Base-by-base conservation (phyloP, 371 early-diverging fungal genomes). In the Basidiobolus meristosporus region DNA sequence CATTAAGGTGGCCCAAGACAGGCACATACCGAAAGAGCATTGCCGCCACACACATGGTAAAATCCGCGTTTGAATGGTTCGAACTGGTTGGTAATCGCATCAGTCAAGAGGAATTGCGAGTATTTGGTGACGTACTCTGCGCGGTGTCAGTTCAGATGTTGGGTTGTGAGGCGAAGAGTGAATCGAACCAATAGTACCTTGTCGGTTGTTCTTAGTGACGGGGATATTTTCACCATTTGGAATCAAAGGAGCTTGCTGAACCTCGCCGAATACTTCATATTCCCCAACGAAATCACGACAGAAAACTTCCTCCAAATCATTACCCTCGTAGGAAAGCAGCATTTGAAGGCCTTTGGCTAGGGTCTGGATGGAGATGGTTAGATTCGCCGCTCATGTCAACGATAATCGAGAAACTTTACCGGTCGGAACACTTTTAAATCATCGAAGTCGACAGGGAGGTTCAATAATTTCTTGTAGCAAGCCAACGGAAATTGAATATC, bases 381-480 rank as follows among this genome's bases (percentile, higher is more conserved):
- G n/a, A n/a, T n/a, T n/a, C n/a, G n/a, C n/a, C n/a, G n/a, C n/a
- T n/a, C n/a, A n/a, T n/a, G n/a, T n/a, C n/a, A n/a, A n/a, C n/a
- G n/a, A n/a, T n/a, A n/a, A n/a, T n/a, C n/a, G n/a, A 22, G 14
- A 1, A 36, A 17, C 22, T 31, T 9, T 41, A 58, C 59, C 5
- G 76, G 76, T 22, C 66, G 46, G 46, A 77, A 64, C 2, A 65
- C 56, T 10, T 48, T 54, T 31, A 83, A 47, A 45, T 73, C 74
- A 11, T 56, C 47, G 4, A 90, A 45, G 23, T 56, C 68, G 16
- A 77, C 65, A 3, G 69, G 62, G 18, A 54, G 39, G 30, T 62
- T 68, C 34, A 95, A 58, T n/a, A 98, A 60, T 57, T 93, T 98
- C 56, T 92, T 92, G 52, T 89, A 98, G 40, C 82, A 79, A 1